These are phyloP conservation scores for Ilyonectria destructans DNA, from an alignment of 2,329 filamentous ascomycete genomes.

Conservation along the genomic window DNA sequence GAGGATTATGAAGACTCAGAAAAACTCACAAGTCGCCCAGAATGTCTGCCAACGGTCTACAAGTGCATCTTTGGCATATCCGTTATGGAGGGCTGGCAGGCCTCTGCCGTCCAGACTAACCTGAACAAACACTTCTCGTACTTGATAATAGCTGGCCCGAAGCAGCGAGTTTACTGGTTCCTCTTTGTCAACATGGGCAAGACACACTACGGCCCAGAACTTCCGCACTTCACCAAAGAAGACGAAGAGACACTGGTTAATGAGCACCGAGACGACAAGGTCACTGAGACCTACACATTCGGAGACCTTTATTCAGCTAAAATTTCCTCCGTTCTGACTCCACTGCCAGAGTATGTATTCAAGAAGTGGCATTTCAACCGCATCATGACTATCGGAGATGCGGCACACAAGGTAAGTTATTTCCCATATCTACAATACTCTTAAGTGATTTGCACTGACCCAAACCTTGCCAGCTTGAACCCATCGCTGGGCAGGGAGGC, in stretches of 20 bases:
- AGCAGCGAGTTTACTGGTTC: conserved; percentile 60
- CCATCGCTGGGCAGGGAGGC: conserved; percentile 25
- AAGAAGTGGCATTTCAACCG: conserved; percentile 57
- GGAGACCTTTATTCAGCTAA: not conserved
- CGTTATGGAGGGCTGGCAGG: conserved; percentile 1
- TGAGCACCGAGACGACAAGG: conserved; percentile 51
- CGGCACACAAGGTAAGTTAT: conserved; percentile 57
- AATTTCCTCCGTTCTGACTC: not conserved
- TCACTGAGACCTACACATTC: conserved; percentile 48
- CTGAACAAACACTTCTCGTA: not conserved
- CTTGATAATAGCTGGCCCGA: not conserved
- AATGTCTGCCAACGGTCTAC: not conserved
- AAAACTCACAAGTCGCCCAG: no score
- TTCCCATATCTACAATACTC: not conserved
- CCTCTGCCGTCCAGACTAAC: not conserved
- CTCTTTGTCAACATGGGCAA: conserved; percentile 22
- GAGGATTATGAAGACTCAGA: not conserved
- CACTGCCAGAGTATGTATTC: conserved; percentile 48
- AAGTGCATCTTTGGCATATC: conserved; percentile 34
- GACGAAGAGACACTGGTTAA: conserved; percentile 6
- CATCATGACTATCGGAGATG: conserved; percentile 59
- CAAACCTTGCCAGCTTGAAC: conserved; percentile 11
- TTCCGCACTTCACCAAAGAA: conserved; percentile 18
- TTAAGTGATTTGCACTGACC: not conserved
- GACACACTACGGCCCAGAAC: conserved; percentile 9